Evolutionary conservation across 768 basidiomycete genomes (phyloP), one percentile per base, ranked within the genome.

Genomic region (Sporobolomyces phaffii): DNA sequence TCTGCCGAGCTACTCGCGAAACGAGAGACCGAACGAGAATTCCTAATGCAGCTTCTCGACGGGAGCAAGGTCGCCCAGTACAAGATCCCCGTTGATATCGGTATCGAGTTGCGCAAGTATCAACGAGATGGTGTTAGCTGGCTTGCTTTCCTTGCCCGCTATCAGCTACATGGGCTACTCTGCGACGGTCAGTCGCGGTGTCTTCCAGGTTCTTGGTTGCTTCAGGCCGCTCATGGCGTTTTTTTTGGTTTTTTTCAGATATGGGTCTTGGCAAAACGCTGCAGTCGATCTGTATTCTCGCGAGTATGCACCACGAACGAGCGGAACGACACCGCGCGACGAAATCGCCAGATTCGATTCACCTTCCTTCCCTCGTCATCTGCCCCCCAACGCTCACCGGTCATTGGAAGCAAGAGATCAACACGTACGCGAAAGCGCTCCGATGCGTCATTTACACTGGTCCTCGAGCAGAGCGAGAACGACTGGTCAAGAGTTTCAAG

Each of bases 211-310:
- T 17, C 29, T 3, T 34, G n/a, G 49, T 17, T 29, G 9, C 20
- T 52, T 5, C 11, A 36, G n/a, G n/a, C n/a, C n/a, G n/a, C 51
- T 31, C 34, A 57, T 40, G 48, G 24, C 24, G 10, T 54, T 47
- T 11, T 40, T 57, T 28, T 0, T 2, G 13, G n/a, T 22, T 26
- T 28, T 17, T 33, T 45, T 31, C 73, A 98, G 94, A 99, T 76
- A 99, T 98, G 94, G 96, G 96, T 63, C 85, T 99, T 11, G 96
- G 96, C 11, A 99, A 99, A 80, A 97, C 93, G 2, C 80, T 98
- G 20, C 96, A 99, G 77, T 92, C 94, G 0, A 98, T 99, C 74
- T 94, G 92, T 74, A 98, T 99, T 70, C 80, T 99, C 34, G 88
- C 91, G 2, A 87, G 91, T 80, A 98, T 93, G 78, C 91, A 94